These are phyloP conservation scores for Xylariaceae sp. DNA, from an alignment of 2,329 filamentous ascomycete genomes.

Conservation along the genomic window DNA sequence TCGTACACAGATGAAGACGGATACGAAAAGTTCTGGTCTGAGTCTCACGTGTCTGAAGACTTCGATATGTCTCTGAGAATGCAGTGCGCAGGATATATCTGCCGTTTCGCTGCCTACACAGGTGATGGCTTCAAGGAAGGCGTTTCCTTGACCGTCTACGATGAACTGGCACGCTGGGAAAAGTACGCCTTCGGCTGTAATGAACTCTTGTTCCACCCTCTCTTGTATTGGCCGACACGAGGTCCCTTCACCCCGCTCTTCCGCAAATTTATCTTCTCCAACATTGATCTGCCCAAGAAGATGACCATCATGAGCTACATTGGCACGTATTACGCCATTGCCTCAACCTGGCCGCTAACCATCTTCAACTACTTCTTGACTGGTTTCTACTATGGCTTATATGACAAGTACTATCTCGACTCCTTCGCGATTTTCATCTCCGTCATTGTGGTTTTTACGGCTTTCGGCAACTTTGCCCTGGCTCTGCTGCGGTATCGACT, in stretches of 20 bases:
- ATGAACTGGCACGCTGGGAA: slow-evolving; percentile 80
- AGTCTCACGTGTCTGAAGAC: slow-evolving; percentile 75
- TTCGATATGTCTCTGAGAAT: slow-evolving; percentile 79
- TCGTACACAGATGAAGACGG: slow-evolving; percentile 63
- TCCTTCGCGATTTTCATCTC: slow-evolving; percentile 34
- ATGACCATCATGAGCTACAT: slow-evolving; percentile 74
- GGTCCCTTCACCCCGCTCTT: slow-evolving; percentile 80
- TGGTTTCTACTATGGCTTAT: slow-evolving; percentile 57
- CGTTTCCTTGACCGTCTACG: slow-evolving; percentile 78
- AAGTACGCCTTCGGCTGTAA: slow-evolving; percentile 85
- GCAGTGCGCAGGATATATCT: slow-evolving; percentile 67
- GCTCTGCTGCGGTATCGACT: slow-evolving; percentile 58
- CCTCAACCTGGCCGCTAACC: slow-evolving; percentile 70
- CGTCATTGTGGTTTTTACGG: slow-evolving; percentile 32
- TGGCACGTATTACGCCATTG: slow-evolving; percentile 76
- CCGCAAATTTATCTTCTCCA: slow-evolving; percentile 66
- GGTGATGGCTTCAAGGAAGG: slow-evolving; percentile 79
- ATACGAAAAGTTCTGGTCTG: slow-evolving; percentile 78
- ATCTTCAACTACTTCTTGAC: slow-evolving; percentile 70
- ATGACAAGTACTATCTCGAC: slow-evolving; percentile 65
- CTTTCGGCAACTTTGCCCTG: slow-evolving; percentile 39
- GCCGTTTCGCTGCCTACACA: slow-evolving; percentile 68
- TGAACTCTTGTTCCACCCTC: slow-evolving; percentile 75
- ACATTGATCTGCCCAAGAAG: slow-evolving; percentile 72
- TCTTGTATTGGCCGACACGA: slow-evolving; percentile 66